A percentile compares a stretch with the other conserved stretches of the same genome.
phyloP scores from a whole-genome alignment of 2,329 filamentous ascomycete genomes.

The Diplodia seriata region DNA sequence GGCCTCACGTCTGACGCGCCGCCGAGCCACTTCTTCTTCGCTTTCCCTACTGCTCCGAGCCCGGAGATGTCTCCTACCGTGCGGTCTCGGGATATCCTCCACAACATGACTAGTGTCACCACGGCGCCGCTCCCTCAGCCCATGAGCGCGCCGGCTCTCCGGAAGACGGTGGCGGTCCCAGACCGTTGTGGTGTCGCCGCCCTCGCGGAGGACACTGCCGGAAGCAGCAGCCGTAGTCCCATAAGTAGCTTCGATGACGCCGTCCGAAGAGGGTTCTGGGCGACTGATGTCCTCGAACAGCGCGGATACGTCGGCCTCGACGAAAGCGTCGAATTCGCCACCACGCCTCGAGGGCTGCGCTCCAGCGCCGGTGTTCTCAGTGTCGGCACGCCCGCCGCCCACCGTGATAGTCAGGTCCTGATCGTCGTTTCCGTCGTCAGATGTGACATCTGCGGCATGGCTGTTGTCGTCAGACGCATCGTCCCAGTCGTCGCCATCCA shows the following conservation, averaged over 20 bases:
- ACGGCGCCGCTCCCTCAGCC: constrained; percentile 8
- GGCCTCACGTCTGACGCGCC: constrained; percentile 80
- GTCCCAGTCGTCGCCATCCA: constrained; percentile 1
- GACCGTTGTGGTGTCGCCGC: constrained; percentile 11
- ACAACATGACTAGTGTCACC: not conserved
- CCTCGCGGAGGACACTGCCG: not conserved
- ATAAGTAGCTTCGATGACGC: not conserved
- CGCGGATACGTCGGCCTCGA: not conserved
- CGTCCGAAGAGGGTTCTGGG: not conserved
- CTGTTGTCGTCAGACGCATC: constrained; percentile 19
- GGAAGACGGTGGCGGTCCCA: constrained; percentile 16
- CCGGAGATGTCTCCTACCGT: constrained; percentile 48
- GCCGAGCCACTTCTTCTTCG: constrained; percentile 72
- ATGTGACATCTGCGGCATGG: constrained; percentile 1
- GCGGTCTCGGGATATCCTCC: constrained; percentile 24
- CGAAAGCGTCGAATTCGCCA: constrained; percentile 17
- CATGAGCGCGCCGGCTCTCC: constrained; percentile 19
- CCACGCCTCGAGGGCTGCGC: constrained; percentile 9
- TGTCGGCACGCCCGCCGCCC: not conserved
- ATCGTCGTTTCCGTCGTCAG: constrained; percentile 3
- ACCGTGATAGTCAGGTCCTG: constrained; percentile 17
- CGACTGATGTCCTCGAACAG: not conserved
- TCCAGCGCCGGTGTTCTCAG: not conserved
- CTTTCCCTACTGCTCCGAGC: constrained; percentile 53
- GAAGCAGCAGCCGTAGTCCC: not conserved